Conservation (phyloP, 306 rosid genomes). For the Fragaria nilgerrensis region DNA sequence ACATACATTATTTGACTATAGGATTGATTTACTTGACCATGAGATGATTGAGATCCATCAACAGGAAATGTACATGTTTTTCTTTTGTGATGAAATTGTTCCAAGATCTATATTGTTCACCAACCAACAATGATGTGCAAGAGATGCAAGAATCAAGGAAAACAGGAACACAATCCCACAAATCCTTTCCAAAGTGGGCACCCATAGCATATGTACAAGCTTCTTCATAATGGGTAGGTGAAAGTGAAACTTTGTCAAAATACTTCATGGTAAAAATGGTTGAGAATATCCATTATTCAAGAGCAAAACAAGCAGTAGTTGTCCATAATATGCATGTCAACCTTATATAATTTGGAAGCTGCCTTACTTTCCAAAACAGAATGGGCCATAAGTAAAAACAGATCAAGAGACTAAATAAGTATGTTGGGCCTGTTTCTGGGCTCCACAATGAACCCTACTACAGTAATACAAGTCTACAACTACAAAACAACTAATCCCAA, state of each 20-base stretch:
- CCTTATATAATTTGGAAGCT: slow-evolving; percentile 38
- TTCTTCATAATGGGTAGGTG: background rate
- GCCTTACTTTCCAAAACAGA: slow-evolving; percentile 29
- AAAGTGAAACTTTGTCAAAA: background rate
- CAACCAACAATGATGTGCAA: background rate
- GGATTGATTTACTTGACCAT: background rate
- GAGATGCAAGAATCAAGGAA: background rate
- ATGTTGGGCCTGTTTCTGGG: slow-evolving; percentile 47
- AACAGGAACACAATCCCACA: background rate
- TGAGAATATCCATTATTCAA: slow-evolving; percentile 9
- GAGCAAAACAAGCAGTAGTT: slow-evolving; percentile 10
- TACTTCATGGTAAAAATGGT: background rate
- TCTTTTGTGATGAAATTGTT: background rate
- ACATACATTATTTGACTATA: background rate
- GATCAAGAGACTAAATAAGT: slow-evolving; percentile 30
- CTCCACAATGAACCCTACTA: slow-evolving; percentile 41
- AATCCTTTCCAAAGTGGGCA: background rate
- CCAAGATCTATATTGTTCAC: background rate
- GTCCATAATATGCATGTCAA: slow-evolving; percentile 7
- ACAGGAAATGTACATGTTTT: background rate
- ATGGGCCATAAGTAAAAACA: slow-evolving; percentile 38
- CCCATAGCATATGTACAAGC: background rate
- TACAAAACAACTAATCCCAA: slow-evolving; percentile 22
- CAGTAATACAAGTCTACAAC: background rate
- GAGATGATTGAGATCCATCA: background rate